Base-by-base conservation (phyloP, 2,329 filamentous ascomycete genomes). In the Claviceps humidiphila region DNA sequence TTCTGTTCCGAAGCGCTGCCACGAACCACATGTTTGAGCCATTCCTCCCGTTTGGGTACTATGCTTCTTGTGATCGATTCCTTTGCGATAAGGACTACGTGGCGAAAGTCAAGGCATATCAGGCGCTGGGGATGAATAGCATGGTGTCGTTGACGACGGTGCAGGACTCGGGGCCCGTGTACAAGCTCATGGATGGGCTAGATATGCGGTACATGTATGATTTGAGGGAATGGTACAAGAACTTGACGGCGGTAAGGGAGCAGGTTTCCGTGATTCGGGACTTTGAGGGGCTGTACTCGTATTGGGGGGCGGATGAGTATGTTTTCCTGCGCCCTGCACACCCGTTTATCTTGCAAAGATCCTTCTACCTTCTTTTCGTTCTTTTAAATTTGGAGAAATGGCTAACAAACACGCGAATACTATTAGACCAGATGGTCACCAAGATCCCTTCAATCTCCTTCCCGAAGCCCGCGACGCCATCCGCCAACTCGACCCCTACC, bases 401-500 rank as follows among this genome's bases (percentile, higher is more conserved):
- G 30, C 30, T 34, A 34, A 34, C 9, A 11, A 34, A 34, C 9
- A 34, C 9, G 9, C 30, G 8, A 34, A 34, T 34, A 34, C 9
- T 11, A 34, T 11, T 34, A 70, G 67, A 56, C 75, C 77, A 5
- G 79, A 81, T 59, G 79, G 79, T 20, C 71, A 71, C 62, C 71
- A 76, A 52, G 72, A 81, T 57, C 72, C 77, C 5, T 71, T 81
- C 52, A 67, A 74, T 53, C 68, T 69, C 0, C 71, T 77, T 0
- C 54, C 56, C 1, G 56, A 65, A 20, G 68, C 73, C 0, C 71
- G 75, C 58, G 60, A 69, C 38, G 59, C 70, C 5, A 71, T 81
- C 59, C 69, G 69, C 53, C 54, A 60, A 0, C 62, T 81, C 1
- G 80, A 84, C 62, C 76, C 75, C 0, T 83, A 82, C 63, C 80